Percentiles rank a stretch among this genome's conserved stretches.
These are phyloP conservation scores for Chlamydomonas schloesseri DNA, from an alignment of 139 green algal species.

Conservation along the genomic window DNA sequence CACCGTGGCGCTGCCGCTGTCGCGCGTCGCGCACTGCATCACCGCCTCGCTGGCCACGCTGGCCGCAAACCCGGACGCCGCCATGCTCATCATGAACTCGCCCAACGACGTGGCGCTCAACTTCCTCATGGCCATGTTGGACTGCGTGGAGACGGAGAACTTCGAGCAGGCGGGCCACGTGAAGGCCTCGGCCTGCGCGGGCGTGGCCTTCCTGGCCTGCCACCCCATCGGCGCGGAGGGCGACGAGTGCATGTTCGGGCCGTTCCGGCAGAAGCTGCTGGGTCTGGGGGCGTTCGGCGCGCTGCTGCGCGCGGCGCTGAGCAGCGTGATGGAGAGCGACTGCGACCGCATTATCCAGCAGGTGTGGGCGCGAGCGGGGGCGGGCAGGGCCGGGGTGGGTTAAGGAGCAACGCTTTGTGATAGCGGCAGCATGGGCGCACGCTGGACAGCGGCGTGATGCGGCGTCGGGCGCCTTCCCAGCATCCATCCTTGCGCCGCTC, in stretches of 20 bases:
- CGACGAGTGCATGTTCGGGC: conserved; percentile 61
- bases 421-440: no score
- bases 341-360: conserved; percentile 78
- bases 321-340: conserved; percentile 57
- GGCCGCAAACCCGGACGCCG: conserved; percentile 58
- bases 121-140: conserved; percentile 64
- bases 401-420: background rate
- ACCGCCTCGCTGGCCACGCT: conserved; percentile 67
- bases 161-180: conserved; percentile 69
- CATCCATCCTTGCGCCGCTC: no score
- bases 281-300: conserved; percentile 58
- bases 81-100: conserved; percentile 70
- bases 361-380: background rate
- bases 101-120: conserved; percentile 55
- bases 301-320: conserved; percentile 74
- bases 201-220: conserved; percentile 80
- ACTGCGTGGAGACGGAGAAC: conserved; percentile 57
- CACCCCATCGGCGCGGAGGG: conserved; percentile 76
- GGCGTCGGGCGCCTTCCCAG: no score
- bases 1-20: conserved; percentile 56
- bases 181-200: conserved; percentile 73
- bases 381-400: background rate
- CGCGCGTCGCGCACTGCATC: conserved; percentile 67
- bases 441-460: no score
- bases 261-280: conserved; percentile 57